Evolutionary conservation across 2,329 filamentous ascomycete genomes (phyloP).

Genomic region (Dissoconium aciculare): DNA sequence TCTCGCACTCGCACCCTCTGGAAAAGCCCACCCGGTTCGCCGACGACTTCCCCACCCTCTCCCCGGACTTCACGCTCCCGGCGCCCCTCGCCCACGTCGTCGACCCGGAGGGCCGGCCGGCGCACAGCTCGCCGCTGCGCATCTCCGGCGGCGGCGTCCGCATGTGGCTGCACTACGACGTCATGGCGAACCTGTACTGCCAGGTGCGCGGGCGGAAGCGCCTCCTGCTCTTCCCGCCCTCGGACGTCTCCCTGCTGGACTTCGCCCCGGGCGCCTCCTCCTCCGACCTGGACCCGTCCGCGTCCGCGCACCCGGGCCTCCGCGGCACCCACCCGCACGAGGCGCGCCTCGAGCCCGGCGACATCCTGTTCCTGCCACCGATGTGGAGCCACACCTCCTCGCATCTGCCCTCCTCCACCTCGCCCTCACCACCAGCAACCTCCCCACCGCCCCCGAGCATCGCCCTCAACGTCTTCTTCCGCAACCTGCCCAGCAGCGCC

Average conservation of each 20-base stretch:
- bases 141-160: slow-evolving; percentile 61
- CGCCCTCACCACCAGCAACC: not conserved
- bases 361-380: slow-evolving; percentile 66
- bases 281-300: slow-evolving; percentile 60
- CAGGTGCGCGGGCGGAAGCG: slow-evolving; percentile 62
- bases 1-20: slow-evolving; percentile 54
- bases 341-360: slow-evolving; percentile 51
- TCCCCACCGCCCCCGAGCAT: slow-evolving; percentile 42
- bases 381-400: slow-evolving; percentile 70
- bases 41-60: slow-evolving; percentile 55
- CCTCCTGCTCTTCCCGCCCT: slow-evolving; percentile 63
- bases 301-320: slow-evolving; percentile 10
- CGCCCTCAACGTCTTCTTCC: slow-evolving; percentile 84
- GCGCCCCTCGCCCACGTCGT: slow-evolving; percentile 42
- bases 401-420: slow-evolving; percentile 24
- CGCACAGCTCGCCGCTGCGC: slow-evolving; percentile 63
- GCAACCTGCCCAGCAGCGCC: slow-evolving; percentile 36
- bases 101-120: not conserved
- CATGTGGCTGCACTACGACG: slow-evolving; percentile 87
- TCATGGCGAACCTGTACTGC: slow-evolving; percentile 76
- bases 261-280: slow-evolving; percentile 67
- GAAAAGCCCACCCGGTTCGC: slow-evolving; percentile 54
- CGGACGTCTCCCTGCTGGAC: slow-evolving; percentile 52
- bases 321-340: slow-evolving; percentile 48
- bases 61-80: slow-evolving; percentile 56